Evolutionary conservation across 2,329 filamentous ascomycete genomes (phyloP), one percentile per base, ranked within the genome.

Genomic region (Dissoconium aciculare): DNA sequence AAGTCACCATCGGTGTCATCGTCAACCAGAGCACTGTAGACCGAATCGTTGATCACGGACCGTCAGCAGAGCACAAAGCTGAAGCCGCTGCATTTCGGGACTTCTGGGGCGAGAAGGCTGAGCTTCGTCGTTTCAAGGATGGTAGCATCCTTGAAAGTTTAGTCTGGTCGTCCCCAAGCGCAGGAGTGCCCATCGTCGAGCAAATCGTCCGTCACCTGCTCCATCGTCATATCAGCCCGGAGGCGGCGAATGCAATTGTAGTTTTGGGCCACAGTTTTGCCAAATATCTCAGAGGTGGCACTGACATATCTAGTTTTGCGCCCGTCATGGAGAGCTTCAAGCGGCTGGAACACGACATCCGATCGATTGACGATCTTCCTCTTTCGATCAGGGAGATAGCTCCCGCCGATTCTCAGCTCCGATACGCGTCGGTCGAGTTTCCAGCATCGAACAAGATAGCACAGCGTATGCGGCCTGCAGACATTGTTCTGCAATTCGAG

Each of bases 31-130:
- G 69, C 21, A 78, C 82, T 43, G 75, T 78, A 46, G 63, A 68
- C 33, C 76, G 85, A 17, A 67, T 75, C 27, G 79, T 94, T 39
- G 89, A 98, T 42, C 80, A 84, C 51, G 89, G 89, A 0, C 89
- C 89, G 4, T 61, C 77, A 1, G 81, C 83, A 2, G 85, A 95
- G 50, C 71, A 89, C 37, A 84, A 87, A 54, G 74, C 78, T 40
- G 81, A 83, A 40, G 78, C 84, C 14, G 73, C 74, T 6, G 67
- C 67, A 17, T 98, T 94, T 54, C 79, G 82, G 19, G 71, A 76
- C 17, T 95, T 98, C 52, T 98, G 91, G 89, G 89, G 87, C 5
- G 78, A 87, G 6, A 92, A 89, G 52, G 72, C 89, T 1, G 89
- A 98, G 54, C 65, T 98, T 27, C 73, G 89, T 41, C 79, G 89